phyloP scores from a whole-genome alignment of 768 basidiomycete genomes.

The Boletus rex-veris region DNA sequence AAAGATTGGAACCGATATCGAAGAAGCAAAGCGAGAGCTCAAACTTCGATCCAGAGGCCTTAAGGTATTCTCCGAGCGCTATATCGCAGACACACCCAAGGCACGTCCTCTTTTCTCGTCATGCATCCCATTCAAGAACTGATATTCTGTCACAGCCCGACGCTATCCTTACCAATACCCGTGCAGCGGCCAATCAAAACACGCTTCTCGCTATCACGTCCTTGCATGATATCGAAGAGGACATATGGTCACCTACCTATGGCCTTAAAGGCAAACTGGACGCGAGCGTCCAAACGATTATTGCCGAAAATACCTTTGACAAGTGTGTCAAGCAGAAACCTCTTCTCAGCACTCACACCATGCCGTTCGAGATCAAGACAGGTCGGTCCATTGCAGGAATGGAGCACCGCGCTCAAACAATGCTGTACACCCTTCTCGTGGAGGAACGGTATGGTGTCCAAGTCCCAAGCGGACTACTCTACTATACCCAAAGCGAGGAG shows the following conservation, averaged over 20 bases:
- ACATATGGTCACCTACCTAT: conserved; percentile 94
- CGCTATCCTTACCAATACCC: conserved; percentile 66
- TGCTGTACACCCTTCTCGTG: conserved; percentile 90
- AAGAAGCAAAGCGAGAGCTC: conserved; percentile 65
- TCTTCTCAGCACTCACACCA: conserved; percentile 27
- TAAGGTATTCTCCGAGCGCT: conserved; percentile 59
- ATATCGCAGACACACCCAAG: conserved; percentile 63
- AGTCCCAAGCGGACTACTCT: conserved; percentile 81
- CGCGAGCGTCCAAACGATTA: conserved; percentile 72
- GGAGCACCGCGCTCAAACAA: conserved; percentile 97
- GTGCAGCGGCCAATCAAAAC: conserved; percentile 44
- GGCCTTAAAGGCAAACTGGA: conserved; percentile 97
- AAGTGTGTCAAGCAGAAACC: conserved; percentile 15
- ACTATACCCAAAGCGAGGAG: conserved; percentile 90
- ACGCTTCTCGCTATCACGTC: conserved; percentile 69
- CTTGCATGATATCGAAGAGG: conserved; percentile 89
- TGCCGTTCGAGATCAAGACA: conserved; percentile 96
- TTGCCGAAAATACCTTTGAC: conserved; percentile 44
- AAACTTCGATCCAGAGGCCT: conserved; percentile 61
- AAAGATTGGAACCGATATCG: conserved; percentile 52
- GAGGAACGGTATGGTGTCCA: conserved; percentile 86
- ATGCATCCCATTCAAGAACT: background rate
- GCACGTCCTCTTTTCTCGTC: conserved; percentile 33
- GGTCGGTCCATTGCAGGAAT: conserved; percentile 72
- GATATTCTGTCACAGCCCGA: conserved; percentile 41